Conservation (phyloP, 2,329 filamentous ascomycete species). For the Dryadomyces sulphureus region DNA sequence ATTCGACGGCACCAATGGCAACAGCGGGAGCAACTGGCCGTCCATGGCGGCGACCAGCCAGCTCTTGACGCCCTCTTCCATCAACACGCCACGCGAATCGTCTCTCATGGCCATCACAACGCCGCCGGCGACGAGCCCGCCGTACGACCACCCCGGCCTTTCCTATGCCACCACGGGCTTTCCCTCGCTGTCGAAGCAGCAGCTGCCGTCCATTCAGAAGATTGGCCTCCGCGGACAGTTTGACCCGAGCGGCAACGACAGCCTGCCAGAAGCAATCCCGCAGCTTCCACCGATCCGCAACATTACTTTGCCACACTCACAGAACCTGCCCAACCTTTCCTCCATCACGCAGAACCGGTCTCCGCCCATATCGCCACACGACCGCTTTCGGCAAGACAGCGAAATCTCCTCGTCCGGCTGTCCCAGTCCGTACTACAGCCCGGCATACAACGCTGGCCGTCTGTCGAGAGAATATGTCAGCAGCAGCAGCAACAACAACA, state of each 20-base stretch:
- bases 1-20: background rate
- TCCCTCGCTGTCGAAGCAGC: too few species aligned
- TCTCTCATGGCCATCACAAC: too few species aligned
- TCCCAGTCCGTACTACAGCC: constrained; percentile 23
- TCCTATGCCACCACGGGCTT: too few species aligned
- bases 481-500: background rate
- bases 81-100: too few species aligned
- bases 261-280: constrained; percentile 11
- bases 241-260: too few species aligned
- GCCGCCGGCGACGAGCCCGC: too few species aligned
- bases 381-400: constrained; percentile 19
- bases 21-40: background rate
- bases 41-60: background rate
- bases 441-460: constrained; percentile 20
- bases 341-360: constrained; percentile 17
- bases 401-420: constrained; percentile 31
- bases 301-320: constrained; percentile 5
- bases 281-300: constrained; percentile 16
- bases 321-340: constrained; percentile 16
- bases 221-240: too few species aligned
- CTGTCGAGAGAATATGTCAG: too few species aligned
- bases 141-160: too few species aligned
- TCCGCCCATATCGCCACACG: constrained; percentile 35
- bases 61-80: too few species aligned
- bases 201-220: too few species aligned